These are phyloP conservation scores for Saturnispora mendoncae DNA, from an alignment of 805 yeast species.

Conservation along the genomic window DNA sequence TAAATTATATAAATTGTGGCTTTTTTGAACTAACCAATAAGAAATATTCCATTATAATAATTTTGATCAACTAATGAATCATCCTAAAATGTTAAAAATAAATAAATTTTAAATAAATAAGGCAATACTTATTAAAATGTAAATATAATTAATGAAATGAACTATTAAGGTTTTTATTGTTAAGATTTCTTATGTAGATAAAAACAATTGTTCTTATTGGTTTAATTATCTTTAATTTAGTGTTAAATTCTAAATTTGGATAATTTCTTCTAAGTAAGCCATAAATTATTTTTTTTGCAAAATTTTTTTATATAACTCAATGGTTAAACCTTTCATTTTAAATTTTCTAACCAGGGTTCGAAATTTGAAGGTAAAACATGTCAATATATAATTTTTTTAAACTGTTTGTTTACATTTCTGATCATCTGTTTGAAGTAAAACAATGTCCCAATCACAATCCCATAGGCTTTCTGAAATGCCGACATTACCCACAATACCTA, in stretches of 20 bases:
- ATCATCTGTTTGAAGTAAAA: not conserved
- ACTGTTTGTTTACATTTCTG: not conserved
- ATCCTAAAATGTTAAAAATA: no score
- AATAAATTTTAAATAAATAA: no score
- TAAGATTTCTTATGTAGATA: no score
- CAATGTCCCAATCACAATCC: conserved; percentile 16
- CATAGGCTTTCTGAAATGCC: conserved; percentile 38
- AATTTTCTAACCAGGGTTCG: not conserved
- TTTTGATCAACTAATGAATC: no score
- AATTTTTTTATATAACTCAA: not conserved
- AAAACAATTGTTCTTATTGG: no score
- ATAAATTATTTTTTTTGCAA: not conserved
- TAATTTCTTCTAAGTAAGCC: not conserved
- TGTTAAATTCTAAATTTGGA: not conserved
- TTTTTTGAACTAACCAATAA: no score
- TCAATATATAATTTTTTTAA: not conserved
- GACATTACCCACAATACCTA: conserved; percentile 40
- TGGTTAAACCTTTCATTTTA: no score
- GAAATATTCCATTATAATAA: no score
- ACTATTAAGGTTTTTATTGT: no score
- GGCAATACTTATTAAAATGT: no score
- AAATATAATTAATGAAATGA: no score
- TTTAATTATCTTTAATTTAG: not conserved
- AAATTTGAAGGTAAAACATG: not conserved
- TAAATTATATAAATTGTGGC: no score